Percentiles rank a stretch among this genome's conserved stretches.
Evolutionary conservation across 805 yeast genomes (phyloP).

Genomic region (Ogataea henricii): DNA sequence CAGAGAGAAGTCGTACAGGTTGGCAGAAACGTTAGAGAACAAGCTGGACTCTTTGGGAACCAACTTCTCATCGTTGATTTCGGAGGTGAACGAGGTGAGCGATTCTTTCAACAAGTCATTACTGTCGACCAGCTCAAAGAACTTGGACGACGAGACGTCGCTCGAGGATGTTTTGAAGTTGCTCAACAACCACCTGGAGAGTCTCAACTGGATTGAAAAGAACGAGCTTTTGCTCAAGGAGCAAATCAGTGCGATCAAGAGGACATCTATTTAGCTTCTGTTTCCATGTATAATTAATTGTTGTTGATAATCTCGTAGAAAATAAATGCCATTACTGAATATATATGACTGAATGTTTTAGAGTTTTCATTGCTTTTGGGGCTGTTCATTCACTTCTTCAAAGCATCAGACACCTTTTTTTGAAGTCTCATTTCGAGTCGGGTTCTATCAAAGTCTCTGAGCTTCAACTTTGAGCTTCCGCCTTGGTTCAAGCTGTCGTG

Average conservation of each 20-base stretch:
- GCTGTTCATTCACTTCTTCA: slow-evolving; percentile 26
- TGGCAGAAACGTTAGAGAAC: slow-evolving; percentile 84
- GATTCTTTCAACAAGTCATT: slow-evolving; percentile 72
- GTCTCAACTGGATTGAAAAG: slow-evolving; percentile 82
- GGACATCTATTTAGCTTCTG: not conserved
- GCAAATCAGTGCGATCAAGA: slow-evolving; percentile 51
- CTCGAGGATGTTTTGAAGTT: slow-evolving; percentile 74
- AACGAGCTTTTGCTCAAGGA: slow-evolving; percentile 68
- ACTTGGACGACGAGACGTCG: slow-evolving; percentile 36
- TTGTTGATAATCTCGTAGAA: not conserved
- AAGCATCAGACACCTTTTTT: slow-evolving; percentile 42
- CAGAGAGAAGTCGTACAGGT: slow-evolving; percentile 83
- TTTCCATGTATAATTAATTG: not conserved
- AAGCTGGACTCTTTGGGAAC: slow-evolving; percentile 76
- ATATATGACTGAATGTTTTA: not conserved
- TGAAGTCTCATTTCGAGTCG: slow-evolving; percentile 51
- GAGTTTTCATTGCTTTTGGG: not conserved
- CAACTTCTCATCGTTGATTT: slow-evolving; percentile 72
- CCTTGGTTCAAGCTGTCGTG: slow-evolving; percentile 24
- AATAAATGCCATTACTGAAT: not conserved
- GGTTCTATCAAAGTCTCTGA: slow-evolving; percentile 44
- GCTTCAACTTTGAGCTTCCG: not conserved
- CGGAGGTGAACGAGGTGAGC: slow-evolving; percentile 81
- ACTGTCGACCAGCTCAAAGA: slow-evolving; percentile 30
- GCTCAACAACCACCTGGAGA: slow-evolving; percentile 85